Percentiles rank a stretch among this genome's conserved stretches.
phyloP scores from a whole-genome alignment of 306 rosid species.

The Casuarina cunninghamiana region DNA sequence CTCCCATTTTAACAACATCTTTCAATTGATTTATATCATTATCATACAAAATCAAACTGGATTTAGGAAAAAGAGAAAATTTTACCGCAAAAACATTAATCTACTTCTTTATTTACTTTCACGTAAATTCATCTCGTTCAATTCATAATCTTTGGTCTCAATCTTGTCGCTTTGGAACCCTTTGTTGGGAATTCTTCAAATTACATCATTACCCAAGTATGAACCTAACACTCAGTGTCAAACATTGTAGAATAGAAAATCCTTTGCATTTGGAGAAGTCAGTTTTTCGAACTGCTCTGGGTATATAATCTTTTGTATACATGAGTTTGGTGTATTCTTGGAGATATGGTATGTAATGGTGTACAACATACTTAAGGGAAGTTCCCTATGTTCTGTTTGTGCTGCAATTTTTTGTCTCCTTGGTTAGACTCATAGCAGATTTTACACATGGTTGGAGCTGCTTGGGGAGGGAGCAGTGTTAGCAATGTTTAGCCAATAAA shows the following conservation, averaged over 20 bases:
- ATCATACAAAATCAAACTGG: too few species aligned
- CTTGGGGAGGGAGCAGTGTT: not conserved
- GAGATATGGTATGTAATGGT: not conserved
- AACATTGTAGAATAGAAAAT: slow-evolving; percentile 13
- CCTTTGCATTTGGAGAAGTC: slow-evolving; percentile 35
- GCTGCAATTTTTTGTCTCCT: not conserved
- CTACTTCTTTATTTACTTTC: too few species aligned
- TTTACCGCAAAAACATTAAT: too few species aligned
- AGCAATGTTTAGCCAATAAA: not conserved
- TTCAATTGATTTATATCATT: too few species aligned
- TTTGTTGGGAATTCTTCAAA: too few species aligned
- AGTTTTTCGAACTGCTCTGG: slow-evolving; percentile 32
- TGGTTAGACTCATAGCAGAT: not conserved
- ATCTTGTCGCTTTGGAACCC: too few species aligned
- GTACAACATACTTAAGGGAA: not conserved
- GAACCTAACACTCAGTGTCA: too few species aligned
- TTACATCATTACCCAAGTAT: too few species aligned
- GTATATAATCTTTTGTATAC: not conserved
- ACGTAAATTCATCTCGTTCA: too few species aligned
- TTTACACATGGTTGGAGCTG: not conserved
- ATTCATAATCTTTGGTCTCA: too few species aligned
- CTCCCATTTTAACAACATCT: too few species aligned
- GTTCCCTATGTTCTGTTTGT: not conserved
- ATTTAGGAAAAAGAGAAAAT: too few species aligned
- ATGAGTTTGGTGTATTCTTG: not conserved